Evolutionary conservation across 306 rosid genomes (phyloP).

Genomic region (Gynostemma pentaphyllum): DNA sequence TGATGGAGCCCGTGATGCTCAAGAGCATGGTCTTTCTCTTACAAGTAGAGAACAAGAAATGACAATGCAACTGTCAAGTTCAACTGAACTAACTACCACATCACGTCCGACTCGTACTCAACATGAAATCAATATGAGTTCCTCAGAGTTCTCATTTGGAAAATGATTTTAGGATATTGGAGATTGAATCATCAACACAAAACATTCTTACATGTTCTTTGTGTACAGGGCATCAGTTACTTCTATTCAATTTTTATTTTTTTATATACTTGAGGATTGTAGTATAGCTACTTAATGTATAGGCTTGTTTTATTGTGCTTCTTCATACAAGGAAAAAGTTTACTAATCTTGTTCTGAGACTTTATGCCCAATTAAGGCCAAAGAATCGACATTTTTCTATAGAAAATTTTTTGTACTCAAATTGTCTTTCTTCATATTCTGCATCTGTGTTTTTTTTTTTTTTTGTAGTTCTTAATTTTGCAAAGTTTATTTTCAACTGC

Average conservation of each 20-base stretch:
- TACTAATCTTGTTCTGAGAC: no score
- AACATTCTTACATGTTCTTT: neutral
- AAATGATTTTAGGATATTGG: slow-evolving; percentile 10
- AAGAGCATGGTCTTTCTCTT: slow-evolving; percentile 1
- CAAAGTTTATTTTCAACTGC: no score
- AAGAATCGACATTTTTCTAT: no score
- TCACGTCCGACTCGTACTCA: neutral
- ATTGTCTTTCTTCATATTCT: no score
- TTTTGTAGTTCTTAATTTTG: no score
- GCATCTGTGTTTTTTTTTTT: no score
- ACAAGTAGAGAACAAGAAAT: slow-evolving; percentile 15
- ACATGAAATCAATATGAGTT: slow-evolving; percentile 19
- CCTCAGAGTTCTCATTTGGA: slow-evolving; percentile 33
- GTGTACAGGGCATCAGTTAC: slow-evolving; percentile 3
- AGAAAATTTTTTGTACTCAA: no score
- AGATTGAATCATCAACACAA: neutral
- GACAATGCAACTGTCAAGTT: slow-evolving; percentile 1
- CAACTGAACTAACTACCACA: slow-evolving; percentile 13
- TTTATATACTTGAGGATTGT: neutral
- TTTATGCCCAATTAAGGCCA: no score
- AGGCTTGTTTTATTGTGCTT: neutral
- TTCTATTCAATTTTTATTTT: neutral
- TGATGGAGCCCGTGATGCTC: slow-evolving; percentile 3
- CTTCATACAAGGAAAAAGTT: neutral
- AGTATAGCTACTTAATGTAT: neutral